Conservation (phyloP, 768 basidiomycete species). For the Glaciozyma martinii region DNA sequence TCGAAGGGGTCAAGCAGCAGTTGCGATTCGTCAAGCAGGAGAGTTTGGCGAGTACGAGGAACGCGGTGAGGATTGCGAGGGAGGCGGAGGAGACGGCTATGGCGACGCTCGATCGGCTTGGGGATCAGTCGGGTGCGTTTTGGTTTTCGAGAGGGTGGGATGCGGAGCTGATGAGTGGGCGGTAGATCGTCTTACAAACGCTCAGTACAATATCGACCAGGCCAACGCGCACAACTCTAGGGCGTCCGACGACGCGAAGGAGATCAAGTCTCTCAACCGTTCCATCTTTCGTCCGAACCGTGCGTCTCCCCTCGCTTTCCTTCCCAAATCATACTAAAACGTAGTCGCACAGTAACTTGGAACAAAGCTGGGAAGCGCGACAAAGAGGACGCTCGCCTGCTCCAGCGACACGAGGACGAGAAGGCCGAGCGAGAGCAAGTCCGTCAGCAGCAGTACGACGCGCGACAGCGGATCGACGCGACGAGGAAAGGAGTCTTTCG, state of each 20-base stretch:
- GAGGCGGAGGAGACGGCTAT: conserved; percentile 94
- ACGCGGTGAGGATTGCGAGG: conserved; percentile 84
- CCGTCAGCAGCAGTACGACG: conserved; percentile 74
- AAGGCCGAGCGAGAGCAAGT: conserved; percentile 71
- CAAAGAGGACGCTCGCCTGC: conserved; percentile 73
- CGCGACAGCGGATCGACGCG: conserved; percentile 65
- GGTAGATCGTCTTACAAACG: conserved; percentile 61
- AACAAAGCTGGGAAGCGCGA: conserved; percentile 87
- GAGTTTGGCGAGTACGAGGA: conserved; percentile 74
- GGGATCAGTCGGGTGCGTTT: conserved; percentile 76
- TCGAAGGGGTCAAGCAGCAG: conserved; percentile 87
- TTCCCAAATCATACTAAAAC: too few relatives aligned
- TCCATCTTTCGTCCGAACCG: conserved; percentile 62
- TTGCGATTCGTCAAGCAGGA: conserved; percentile 81
- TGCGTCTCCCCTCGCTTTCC: conserved; percentile 42
- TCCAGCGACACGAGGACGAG: conserved; percentile 78
- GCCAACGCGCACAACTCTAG: conserved; percentile 75
- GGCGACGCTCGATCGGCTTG: conserved; percentile 70
- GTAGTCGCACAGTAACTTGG: conserved; percentile 47
- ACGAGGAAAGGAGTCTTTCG: conserved; percentile 53
- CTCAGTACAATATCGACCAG: conserved; percentile 82
- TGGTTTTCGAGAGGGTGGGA: background rate
- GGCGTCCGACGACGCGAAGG: conserved; percentile 83
- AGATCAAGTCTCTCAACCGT: conserved; percentile 85
- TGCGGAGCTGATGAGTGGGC: conserved; percentile 40